phyloP scores from a whole-genome alignment of 148 eudicot genomes.

The Heliamphora exappendiculata region DNA sequence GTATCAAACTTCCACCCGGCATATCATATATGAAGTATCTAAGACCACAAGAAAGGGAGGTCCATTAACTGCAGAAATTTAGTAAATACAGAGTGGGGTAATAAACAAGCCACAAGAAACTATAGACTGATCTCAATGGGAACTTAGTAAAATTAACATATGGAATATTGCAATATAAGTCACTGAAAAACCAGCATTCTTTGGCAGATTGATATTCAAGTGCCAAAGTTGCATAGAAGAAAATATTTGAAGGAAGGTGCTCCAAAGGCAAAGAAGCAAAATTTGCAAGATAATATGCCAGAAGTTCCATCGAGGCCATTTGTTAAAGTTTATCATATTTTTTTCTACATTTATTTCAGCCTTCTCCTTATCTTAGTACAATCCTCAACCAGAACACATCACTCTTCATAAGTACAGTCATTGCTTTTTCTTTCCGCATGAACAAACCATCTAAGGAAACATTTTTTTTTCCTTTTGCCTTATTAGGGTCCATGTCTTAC shows the following conservation, averaged over 20 bases:
- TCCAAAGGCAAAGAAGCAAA: not conserved
- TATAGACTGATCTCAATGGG: not conserved
- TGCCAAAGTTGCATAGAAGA: not conserved
- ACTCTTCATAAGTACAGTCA: not conserved
- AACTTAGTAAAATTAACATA: not conserved
- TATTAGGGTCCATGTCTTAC: not conserved
- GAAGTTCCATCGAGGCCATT: not conserved
- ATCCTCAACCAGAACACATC: not conserved
- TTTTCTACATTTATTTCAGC: not conserved
- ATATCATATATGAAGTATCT: not conserved
- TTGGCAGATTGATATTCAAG: not conserved
- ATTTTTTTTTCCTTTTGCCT: not conserved
- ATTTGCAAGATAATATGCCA: not conserved
- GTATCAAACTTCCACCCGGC: not conserved
- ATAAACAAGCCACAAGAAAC: not conserved
- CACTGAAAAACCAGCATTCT: not conserved
- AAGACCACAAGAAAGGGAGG: not conserved
- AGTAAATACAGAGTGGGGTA: not conserved
- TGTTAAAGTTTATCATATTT: not conserved
- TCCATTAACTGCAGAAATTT: not conserved
- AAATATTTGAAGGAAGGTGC: not conserved
- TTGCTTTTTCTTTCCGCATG: not conserved
- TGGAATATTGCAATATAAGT: not conserved
- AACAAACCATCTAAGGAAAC: not conserved
- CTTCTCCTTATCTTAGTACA: not conserved